Evolutionary conservation across 1,139 yeast genomes (phyloP), one percentile per base, ranked within the genome.

Genomic region (Candida mesenterica): DNA sequence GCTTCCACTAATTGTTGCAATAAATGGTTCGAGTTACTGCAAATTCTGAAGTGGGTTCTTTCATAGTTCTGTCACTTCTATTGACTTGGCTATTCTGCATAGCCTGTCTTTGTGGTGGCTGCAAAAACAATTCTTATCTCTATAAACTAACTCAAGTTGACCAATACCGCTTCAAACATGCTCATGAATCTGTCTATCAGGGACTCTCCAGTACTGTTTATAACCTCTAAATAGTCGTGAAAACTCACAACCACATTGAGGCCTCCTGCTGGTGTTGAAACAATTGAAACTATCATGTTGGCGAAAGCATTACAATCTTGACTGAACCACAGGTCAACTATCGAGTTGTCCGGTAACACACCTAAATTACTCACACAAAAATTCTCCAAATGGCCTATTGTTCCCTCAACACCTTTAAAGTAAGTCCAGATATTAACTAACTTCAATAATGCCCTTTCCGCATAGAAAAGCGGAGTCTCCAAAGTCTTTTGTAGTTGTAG

Each of bases 231-330:
- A 24, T 37, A 30, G 15, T 37, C 40, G 15, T 37, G 40, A 20
- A 33, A 37, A 17, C 40, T 37, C 4, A 29, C 30, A 8, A 37
- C 40, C 5, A 37, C 28, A 23, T 37, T 37, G 22, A 37, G 18
- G 5, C 40, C 40, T 8, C 40, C 36, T 14, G 7, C 20, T 4
- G 36, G 36, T 2, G 40, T 33, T 5, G 37, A 33, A 13, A 37
- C 36, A 6, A 31, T 30, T 4, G 37, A 33, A 1, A 33, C 33
- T n/a, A 37, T 30, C 24, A 33, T 23, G 28, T 37, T 33, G 4
- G 40, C 33, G 19, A 37, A 37, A 3, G 40, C 40, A 20, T 37
- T 37, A 29, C 40, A 30, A 15, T 37, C 40, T 22, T 37, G 40
- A 24, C 40, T 37, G 14, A 37, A 37, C 40, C 40, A 37, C 37